These are phyloP conservation scores for Hemileccinum rubropunctum DNA, from an alignment of 768 basidiomycete species.

Conservation along the genomic window DNA sequence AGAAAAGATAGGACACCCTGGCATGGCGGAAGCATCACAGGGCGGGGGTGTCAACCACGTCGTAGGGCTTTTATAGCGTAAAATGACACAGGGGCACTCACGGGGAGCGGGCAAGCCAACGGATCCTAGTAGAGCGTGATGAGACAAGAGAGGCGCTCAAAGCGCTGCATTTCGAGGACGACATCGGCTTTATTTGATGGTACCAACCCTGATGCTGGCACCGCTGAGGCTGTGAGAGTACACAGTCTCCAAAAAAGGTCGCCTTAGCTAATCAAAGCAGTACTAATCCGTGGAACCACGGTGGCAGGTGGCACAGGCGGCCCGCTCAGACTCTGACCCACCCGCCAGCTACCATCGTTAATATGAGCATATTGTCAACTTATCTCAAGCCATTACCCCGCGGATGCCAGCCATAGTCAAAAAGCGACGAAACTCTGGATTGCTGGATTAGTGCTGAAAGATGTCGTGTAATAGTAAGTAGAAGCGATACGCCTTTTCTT, in stretches of 20 bases:
- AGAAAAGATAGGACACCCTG: slow-evolving; percentile 30
- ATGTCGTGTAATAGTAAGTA: too few relatives aligned
- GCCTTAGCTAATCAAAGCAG: slow-evolving; percentile 1
- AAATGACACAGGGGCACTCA: slow-evolving; percentile 10
- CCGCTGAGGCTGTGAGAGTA: neutral
- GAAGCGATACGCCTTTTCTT: too few relatives aligned
- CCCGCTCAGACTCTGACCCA: too few relatives aligned
- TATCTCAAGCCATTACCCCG: too few relatives aligned
- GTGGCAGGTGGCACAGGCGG: too few relatives aligned
- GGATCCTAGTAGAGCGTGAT: slow-evolving; percentile 25
- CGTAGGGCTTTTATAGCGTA: slow-evolving; percentile 25
- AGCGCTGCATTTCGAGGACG: slow-evolving; percentile 21
- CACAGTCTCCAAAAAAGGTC: slow-evolving; percentile 16
- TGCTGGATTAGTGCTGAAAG: too few relatives aligned
- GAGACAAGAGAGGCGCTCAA: slow-evolving; percentile 13
- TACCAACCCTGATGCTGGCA: slow-evolving; percentile 12
- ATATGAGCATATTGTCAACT: too few relatives aligned
- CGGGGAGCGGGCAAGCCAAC: slow-evolving; percentile 20
- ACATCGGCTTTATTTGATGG: slow-evolving; percentile 30
- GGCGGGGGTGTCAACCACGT: slow-evolving; percentile 2
- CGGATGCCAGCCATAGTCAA: too few relatives aligned
- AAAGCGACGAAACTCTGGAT: too few relatives aligned
- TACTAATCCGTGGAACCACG: too few relatives aligned
- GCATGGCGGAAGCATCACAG: slow-evolving; percentile 20
- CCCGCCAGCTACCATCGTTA: too few relatives aligned